A percentile compares a stretch with the other conserved stretches of the same genome.
These are phyloP conservation scores for Talaromyces adpressus DNA, from an alignment of 495 filamentous ascomycete species.

Conservation along the genomic window DNA sequence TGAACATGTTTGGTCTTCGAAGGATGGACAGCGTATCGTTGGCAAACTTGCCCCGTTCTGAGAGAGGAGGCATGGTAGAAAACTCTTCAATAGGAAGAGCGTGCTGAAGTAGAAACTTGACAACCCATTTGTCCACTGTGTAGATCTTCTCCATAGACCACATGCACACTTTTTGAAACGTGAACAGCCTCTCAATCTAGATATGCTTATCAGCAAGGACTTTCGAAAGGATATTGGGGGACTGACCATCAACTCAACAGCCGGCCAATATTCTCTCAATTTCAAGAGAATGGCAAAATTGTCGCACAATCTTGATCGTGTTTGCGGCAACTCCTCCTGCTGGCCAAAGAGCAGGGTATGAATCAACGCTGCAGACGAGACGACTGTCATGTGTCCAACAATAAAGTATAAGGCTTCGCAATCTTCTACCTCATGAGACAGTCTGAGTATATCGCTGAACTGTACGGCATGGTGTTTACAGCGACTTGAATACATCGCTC, in stretches of 20 bases:
- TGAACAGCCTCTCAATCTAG: neutral
- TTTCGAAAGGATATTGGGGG: neutral
- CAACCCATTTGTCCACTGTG: neutral
- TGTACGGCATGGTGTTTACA: neutral
- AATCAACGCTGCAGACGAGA: conserved; percentile 19
- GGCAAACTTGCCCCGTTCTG: conserved; percentile 16
- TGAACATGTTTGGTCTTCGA: conserved; percentile 2
- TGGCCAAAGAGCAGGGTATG: conserved; percentile 23
- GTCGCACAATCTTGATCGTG: conserved; percentile 16
- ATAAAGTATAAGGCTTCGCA: neutral
- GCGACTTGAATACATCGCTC: neutral
- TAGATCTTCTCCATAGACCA: neutral
- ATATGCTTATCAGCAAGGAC: neutral
- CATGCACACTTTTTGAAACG: neutral
- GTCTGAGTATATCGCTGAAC: neutral
- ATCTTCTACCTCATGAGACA: neutral
- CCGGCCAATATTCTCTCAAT: conserved; percentile 20
- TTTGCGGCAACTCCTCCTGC: conserved; percentile 14
- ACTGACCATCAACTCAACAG: conserved; percentile 23
- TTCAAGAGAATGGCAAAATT: conserved; percentile 20
- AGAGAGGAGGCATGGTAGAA: conserved; percentile 8
- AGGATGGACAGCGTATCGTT: conserved; percentile 19
- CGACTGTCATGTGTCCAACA: conserved; percentile 7
- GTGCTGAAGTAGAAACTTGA: neutral
- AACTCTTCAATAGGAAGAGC: conserved; percentile 17